Conservation (phyloP, 2,329 filamentous ascomycete genomes). For the Cryphonectria naterciae region DNA sequence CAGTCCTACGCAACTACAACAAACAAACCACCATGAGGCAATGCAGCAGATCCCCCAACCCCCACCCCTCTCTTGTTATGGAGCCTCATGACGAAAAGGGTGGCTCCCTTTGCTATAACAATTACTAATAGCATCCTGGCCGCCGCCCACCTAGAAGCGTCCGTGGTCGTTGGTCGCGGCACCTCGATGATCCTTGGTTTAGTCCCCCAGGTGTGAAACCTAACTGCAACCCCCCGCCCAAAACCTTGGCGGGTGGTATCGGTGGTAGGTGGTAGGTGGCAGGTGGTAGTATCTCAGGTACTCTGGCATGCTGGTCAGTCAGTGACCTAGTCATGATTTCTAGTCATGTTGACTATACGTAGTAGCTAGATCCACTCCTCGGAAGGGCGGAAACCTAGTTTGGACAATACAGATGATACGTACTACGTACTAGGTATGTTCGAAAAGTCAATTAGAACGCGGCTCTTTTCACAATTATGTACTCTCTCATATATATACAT, state of each 20-base stretch:
- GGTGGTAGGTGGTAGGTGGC: neutral
- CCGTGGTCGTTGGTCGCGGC: neutral
- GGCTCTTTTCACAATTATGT: neutral
- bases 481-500: too few species aligned
- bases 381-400: constrained; percentile 1
- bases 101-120: neutral
- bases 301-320: too few species aligned
- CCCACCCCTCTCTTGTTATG: neutral
- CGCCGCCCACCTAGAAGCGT: neutral
- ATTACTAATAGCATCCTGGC: constrained; percentile 1
- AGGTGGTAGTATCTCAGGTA: neutral
- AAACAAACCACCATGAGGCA: neutral
- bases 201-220: neutral
- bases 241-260: neutral
- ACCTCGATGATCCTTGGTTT: neutral
- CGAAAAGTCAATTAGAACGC: too few species aligned
- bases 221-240: neutral
- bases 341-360: neutral
- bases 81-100: constrained; percentile 9
- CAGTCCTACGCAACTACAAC: neutral
- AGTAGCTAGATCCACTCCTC: neutral
- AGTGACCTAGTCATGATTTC: neutral
- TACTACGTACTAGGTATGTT: neutral
- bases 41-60: neutral
- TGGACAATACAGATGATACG: neutral